These are phyloP conservation scores for Populus davidiana DNA, from an alignment of 345 rosid genomes.

Conservation along the genomic window DNA sequence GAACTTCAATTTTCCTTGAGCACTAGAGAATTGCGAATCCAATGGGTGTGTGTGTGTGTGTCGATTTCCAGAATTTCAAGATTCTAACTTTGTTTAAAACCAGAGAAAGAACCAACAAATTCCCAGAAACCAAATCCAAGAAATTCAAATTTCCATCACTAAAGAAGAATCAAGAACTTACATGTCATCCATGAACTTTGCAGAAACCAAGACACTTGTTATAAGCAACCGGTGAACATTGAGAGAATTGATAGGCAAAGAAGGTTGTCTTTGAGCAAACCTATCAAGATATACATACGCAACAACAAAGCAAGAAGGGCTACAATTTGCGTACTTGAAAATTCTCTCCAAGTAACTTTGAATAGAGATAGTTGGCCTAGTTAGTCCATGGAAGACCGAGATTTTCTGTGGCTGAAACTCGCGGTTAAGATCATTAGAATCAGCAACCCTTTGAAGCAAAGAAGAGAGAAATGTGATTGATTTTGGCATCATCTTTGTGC, in stretches of 20 bases:
- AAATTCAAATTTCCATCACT: background rate
- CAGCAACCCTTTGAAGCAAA: conserved; percentile 61
- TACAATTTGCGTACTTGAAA: conserved; percentile 83
- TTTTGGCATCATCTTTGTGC: conserved; percentile 55
- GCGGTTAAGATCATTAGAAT: conserved; percentile 53
- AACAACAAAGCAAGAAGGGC: conserved; percentile 77
- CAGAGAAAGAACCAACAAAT: background rate
- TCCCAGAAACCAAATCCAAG: background rate
- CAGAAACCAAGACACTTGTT: conserved; percentile 81
- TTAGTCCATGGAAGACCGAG: conserved; percentile 73
- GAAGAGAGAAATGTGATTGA: conserved; percentile 71
- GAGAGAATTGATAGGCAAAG: conserved; percentile 75
- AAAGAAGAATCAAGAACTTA: conserved; percentile 33
- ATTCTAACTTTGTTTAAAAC: background rate
- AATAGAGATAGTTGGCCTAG: conserved; percentile 72
- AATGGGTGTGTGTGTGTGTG: background rate
- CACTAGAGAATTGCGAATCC: no score
- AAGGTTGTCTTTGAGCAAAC: conserved; percentile 67
- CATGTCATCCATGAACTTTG: conserved; percentile 94
- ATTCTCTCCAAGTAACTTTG: conserved; percentile 75
- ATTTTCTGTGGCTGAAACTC: conserved; percentile 44
- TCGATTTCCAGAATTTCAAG: background rate
- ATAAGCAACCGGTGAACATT: conserved; percentile 86
- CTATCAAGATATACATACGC: conserved; percentile 89
- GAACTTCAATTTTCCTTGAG: no score